Conservation (phyloP, 2,329 filamentous ascomycete genomes). For the Sporothrix luriei region DNA sequence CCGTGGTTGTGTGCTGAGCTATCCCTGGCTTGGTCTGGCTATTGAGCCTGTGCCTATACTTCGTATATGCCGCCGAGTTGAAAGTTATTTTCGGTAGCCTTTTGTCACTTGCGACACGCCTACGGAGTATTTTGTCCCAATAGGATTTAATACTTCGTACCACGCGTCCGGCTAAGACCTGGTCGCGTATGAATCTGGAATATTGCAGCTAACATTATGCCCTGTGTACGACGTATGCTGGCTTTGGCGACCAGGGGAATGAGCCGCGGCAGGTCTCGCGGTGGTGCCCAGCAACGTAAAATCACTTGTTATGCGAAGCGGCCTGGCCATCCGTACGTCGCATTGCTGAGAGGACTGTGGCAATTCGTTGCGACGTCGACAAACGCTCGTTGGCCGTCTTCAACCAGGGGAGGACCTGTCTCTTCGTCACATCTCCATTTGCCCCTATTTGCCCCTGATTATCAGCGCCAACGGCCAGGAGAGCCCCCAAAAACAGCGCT, state of each 20-base stretch:
- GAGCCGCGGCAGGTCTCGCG: not conserved
- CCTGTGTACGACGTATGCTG: not conserved
- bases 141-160: too few relatives aligned
- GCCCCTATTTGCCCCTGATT: constrained; percentile 26
- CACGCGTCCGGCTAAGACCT: constrained; percentile 2
- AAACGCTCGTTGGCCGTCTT: too few relatives aligned
- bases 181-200: constrained; percentile 5
- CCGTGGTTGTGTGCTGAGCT: not conserved
- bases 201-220: too few relatives aligned
- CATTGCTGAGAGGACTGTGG: not conserved
- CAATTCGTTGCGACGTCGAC: constrained; percentile 5
- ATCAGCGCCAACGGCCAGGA: constrained; percentile 13
- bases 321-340: not conserved
- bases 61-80: not conserved
- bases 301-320: constrained; percentile 14
- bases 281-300: not conserved
- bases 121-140: not conserved
- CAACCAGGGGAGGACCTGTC: too few relatives aligned
- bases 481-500: constrained; percentile 15
- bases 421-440: constrained; percentile 19
- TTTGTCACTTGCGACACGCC: not conserved
- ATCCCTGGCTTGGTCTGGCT: not conserved
- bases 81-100: not conserved
- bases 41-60: not conserved
- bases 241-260: not conserved